Base-by-base conservation (phyloP, 1,284 basidiomycete genomes). In the Microbotryomycetes sp. region DNA sequence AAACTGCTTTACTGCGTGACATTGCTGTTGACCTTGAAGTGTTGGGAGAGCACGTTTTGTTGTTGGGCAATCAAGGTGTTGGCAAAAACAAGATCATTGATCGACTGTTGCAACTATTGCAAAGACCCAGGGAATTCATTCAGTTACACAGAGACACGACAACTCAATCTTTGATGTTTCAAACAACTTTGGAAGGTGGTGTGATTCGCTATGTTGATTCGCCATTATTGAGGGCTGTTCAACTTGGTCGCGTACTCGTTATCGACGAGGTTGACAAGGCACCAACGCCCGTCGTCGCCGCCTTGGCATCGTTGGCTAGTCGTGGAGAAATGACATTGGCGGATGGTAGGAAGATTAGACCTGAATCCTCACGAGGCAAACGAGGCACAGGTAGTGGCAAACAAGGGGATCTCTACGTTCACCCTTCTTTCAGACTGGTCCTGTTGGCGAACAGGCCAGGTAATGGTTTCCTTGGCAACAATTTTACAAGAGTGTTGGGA, bases 61-160 rank as follows among this genome's bases (percentile, higher is more conserved):
- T 77, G 2, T 71, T 77, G 66, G 76, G 76, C 22, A 71, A 71
- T 28, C 75, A 77, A 49, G 76, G 76, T 6, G 74, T 73, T 7
- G 76, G 76, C 19, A 77, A 77, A 72, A 77, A 77, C 71, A 75
- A 75, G 68, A 70, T 75, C 54, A 72, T 75, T 55, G 66, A 77
- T 56, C 72, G 74, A 25, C 65, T 75, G 2, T 70, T 76, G 19
- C 70, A 75, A 62, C 69, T 77, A 3, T 71, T 76, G 19, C 60
- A 66, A 19, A 67, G 76, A 3, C 76, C 75, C 26, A 63, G 76
- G 30, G 76, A 77, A 68, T 77, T 76, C 65, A 74, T 76, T 46
- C 76, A 77, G 64, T 70, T 77, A 49, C 74, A 75, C 56, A 49
- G 51, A 15, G 56, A 57, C 26, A 36, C 56, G 16, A 57, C 56